Percentiles rank a stretch among this genome's conserved stretches.
Conservation (phyloP, 2,329 filamentous ascomycete species). For the Talaromyces amestolkiae region DNA sequence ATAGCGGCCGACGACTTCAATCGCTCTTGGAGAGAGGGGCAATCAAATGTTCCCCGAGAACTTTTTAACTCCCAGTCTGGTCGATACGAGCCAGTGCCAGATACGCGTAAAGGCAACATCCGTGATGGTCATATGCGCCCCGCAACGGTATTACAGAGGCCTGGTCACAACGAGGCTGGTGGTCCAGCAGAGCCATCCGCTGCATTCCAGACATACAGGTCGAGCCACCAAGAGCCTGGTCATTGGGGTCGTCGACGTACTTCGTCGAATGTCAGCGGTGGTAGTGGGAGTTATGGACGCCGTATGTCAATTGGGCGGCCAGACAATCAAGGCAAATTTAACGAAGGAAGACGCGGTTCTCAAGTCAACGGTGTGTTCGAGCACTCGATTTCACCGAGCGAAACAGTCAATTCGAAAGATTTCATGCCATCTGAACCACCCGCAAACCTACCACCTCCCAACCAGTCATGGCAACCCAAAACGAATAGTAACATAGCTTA, state of each 20-base stretch:
- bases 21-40: conserved; percentile 75
- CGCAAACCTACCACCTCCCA: conserved; percentile 28
- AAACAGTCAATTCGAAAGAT: conserved; percentile 27
- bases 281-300: conserved; percentile 68
- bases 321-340: conserved; percentile 40
- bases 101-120: conserved; percentile 67
- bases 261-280: conserved; percentile 88
- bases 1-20: conserved; percentile 94
- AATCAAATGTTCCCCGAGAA: conserved; percentile 64
- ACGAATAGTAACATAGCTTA: conserved; percentile 30
- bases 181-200: conserved; percentile 78
- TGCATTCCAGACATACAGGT: conserved; percentile 77
- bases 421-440: conserved; percentile 25
- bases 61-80: conserved; percentile 95
- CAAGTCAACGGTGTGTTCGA: conserved; percentile 37
- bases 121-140: conserved; percentile 70
- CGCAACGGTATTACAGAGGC: conserved; percentile 75
- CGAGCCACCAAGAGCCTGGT: conserved; percentile 60
- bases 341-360: conserved; percentile 42
- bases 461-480: conserved; percentile 32
- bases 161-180: conserved; percentile 58
- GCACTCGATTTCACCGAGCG: conserved; percentile 30
- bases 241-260: conserved; percentile 73
- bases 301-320: conserved; percentile 58
- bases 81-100: conserved; percentile 82